phyloP scores from a whole-genome alignment of 352 stramenopile species.

The Blastocystis sp. region DNA sequence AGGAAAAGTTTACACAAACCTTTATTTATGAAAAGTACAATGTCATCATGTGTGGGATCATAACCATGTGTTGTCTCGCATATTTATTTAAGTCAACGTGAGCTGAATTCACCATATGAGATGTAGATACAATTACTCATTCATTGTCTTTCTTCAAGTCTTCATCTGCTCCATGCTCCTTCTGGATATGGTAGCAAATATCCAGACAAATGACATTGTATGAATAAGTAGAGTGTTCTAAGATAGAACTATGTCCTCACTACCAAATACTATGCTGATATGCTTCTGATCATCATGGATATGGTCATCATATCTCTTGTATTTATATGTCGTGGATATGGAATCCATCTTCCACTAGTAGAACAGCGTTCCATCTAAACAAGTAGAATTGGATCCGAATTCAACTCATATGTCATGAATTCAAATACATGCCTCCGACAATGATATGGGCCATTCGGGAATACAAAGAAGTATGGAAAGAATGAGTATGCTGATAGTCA shows the following conservation, averaged over 20 bases:
- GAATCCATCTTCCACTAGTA: conserved; percentile 5
- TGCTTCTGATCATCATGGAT: conserved; percentile 23
- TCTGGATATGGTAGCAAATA: conserved; percentile 52
- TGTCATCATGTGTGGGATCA: neutral
- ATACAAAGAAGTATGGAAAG: neutral
- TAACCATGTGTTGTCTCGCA: neutral
- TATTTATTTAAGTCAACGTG: conserved; percentile 4
- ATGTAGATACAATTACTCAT: neutral
- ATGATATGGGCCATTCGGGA: neutral
- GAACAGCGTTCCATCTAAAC: neutral
- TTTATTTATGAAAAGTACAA: conserved; percentile 29
- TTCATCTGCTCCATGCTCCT: conserved; percentile 6
- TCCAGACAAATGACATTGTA: conserved; percentile 21
- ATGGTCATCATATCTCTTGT: conserved; percentile 34
- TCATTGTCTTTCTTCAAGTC: neutral
- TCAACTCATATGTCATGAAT: neutral
- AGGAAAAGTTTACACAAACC: neutral
- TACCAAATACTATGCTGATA: conserved; percentile 34
- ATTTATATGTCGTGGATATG: neutral
- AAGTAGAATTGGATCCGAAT: conserved; percentile 41
- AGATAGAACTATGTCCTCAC: conserved; percentile 32
- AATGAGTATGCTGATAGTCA: neutral
- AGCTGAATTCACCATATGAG: neutral
- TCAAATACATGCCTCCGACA: conserved; percentile 23
- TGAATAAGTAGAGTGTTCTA: neutral